phyloP scores from a whole-genome alignment of 192 early-diverging fungal species.

The Allomyces macrogynus region DNA sequence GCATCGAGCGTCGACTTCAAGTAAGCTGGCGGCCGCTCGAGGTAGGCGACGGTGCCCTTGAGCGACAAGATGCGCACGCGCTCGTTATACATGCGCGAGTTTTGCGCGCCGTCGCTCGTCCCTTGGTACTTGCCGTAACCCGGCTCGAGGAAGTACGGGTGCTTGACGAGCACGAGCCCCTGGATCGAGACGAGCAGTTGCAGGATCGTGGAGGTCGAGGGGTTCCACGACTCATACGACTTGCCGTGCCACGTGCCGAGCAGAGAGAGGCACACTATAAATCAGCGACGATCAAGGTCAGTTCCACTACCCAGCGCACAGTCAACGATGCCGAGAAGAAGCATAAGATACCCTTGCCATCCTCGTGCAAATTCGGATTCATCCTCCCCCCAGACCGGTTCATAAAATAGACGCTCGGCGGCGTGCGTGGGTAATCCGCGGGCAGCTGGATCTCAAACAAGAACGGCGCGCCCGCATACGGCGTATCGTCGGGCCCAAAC shows the following conservation, averaged over 20 bases:
- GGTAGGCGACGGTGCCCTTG: conserved; percentile 11
- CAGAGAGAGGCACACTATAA: conserved; percentile 35
- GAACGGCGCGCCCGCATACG: conserved; percentile 34
- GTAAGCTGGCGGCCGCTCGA: conserved; percentile 12
- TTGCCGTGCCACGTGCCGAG: conserved; percentile 36
- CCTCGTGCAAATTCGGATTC: conserved; percentile 40
- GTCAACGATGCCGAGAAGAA: neutral
- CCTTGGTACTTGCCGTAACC: conserved; percentile 34
- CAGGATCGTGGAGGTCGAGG: conserved; percentile 19
- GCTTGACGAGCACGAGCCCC: conserved; percentile 25
- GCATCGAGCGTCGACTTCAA: conserved; percentile 8
- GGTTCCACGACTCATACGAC: conserved; percentile 28
- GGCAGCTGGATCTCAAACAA: conserved; percentile 34
- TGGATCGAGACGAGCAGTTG: conserved; percentile 35
- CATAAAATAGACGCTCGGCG: conserved; percentile 31
- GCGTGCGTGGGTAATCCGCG: conserved; percentile 21
- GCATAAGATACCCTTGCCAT: conserved; percentile 2
- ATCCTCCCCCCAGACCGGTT: conserved; percentile 30
- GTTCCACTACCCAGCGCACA: neutral
- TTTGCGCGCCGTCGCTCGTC: conserved; percentile 20
- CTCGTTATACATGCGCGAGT: conserved; percentile 32
- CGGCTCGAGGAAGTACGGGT: conserved; percentile 39
- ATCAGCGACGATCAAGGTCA: conserved; percentile 5
- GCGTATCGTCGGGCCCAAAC: conserved; percentile 31
- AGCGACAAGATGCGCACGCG: conserved; percentile 28